Base-by-base conservation (phyloP, 73 alveolate genomes). In the Paramecium octaurelia region DNA sequence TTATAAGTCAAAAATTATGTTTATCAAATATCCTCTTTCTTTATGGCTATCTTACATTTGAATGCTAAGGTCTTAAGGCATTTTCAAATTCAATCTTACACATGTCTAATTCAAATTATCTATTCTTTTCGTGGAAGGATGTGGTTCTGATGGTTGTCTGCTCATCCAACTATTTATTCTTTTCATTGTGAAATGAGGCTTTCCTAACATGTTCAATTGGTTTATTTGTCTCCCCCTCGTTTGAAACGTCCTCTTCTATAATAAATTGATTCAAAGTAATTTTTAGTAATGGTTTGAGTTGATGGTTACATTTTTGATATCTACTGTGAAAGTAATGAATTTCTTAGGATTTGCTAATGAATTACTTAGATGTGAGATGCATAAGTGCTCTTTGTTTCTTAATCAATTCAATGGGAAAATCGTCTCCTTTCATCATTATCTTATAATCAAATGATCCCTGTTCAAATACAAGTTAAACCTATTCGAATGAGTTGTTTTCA, bases 221-320 rank as follows among this genome's bases (percentile, higher is more conserved):
- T 73, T 73, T 34, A 36, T 34, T 20, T 73, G 59, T 73, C 38
- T 73, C 87, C 3, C 87, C 87, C 38, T 73, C 87, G 35, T 73
- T 73, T 43, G 59, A 73, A 0, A 73, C 59, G 35, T 73, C 87
- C 10, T 73, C 87, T 12, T 73, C 60, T 4, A 73, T 14, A 4
- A 36, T 35, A 40, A 36, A 40, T 73, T 36, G 46, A 73, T 36
- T 73, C 20, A 73, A 36, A 4, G 57, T 73, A 29, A 73, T 73
- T 36, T 73, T 73, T 38, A 73, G 8, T 5, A 73, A 34, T 8
- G 60, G 38, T 36, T 73, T 73, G 6, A 36, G 6, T 73, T 12
- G 20, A 36, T 34, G 18, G 16, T 29, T 29, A 14, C 69, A 54
- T 54, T 54, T 54, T 54, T 54, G 35, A 21, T 14, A 73, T 73